Conservation (phyloP, 768 basidiomycete species). For the Neoboletus brunneissimus region DNA sequence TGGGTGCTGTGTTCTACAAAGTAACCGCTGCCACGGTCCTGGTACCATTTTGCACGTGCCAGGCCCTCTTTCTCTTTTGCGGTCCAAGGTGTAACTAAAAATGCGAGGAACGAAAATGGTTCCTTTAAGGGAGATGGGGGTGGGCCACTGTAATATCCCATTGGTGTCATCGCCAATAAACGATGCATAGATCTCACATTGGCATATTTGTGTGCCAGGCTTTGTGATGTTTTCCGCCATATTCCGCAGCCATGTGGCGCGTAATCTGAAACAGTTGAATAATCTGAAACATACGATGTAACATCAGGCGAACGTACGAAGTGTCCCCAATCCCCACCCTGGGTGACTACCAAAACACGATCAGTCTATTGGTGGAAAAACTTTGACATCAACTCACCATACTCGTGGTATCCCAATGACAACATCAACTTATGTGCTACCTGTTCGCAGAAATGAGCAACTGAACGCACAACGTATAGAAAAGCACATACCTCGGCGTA, state of each 20-base stretch:
- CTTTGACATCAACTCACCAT: conserved; percentile 33
- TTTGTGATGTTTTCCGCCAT: conserved; percentile 43
- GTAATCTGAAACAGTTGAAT: conserved; percentile 32
- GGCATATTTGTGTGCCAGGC: conserved; percentile 53
- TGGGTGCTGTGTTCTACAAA: conserved; percentile 35
- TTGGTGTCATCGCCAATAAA: neutral
- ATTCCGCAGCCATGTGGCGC: conserved; percentile 31
- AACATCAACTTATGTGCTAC: conserved; percentile 50
- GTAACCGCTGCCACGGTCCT: conserved; percentile 31
- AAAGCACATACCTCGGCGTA: conserved; percentile 48
- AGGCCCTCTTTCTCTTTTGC: conserved; percentile 26
- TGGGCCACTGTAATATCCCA: conserved; percentile 12
- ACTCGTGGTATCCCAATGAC: conserved; percentile 46
- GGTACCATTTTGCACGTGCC: conserved; percentile 19
- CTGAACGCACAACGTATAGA: neutral
- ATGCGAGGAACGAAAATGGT: conserved; percentile 31
- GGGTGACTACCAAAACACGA: conserved; percentile 35
- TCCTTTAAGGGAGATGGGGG: conserved; percentile 22
- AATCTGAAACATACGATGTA: neutral
- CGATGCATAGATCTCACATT: conserved; percentile 30
- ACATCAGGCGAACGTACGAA: conserved; percentile 24
- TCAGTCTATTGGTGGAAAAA: neutral
- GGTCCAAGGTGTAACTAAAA: conserved; percentile 30
- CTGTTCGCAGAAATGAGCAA: conserved; percentile 23
- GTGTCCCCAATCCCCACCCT: conserved; percentile 50